These are phyloP conservation scores for Exophiala aquamarina DNA, from an alignment of 2,329 filamentous ascomycete genomes.

Conservation along the genomic window DNA sequence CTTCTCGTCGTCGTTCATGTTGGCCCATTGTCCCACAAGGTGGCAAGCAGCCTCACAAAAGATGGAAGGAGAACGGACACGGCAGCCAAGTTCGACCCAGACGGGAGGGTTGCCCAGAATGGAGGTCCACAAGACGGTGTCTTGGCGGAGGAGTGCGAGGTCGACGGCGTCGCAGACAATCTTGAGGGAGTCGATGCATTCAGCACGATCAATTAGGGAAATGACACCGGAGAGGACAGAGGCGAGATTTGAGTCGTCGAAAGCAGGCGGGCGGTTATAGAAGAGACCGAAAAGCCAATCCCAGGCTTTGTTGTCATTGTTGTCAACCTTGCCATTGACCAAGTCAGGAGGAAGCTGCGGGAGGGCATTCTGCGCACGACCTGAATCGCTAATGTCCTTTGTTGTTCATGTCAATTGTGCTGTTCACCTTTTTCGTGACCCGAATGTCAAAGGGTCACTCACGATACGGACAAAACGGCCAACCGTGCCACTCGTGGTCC, in stretches of 20 bases:
- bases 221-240: slow-evolving; percentile 41
- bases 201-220: slow-evolving; percentile 45
- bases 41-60: slow-evolving; percentile 36
- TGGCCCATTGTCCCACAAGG: slow-evolving; percentile 34
- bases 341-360: slow-evolving; percentile 30
- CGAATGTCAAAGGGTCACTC: slow-evolving; percentile 7
- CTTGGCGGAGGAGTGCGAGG: slow-evolving; percentile 47
- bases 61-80: slow-evolving; percentile 46
- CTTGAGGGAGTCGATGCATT: slow-evolving; percentile 45
- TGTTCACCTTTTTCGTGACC: too few species aligned
- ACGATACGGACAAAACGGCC: slow-evolving; percentile 24
- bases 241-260: slow-evolving; percentile 41
- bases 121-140: slow-evolving; percentile 46
- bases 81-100: slow-evolving; percentile 48
- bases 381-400: slow-evolving; percentile 38
- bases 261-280: slow-evolving; percentile 43
- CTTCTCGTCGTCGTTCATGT: slow-evolving; percentile 22
- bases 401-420: too few species aligned
- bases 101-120: slow-evolving; percentile 43
- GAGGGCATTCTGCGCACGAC: slow-evolving; percentile 25
- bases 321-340: slow-evolving; percentile 34
- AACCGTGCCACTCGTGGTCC: neutral
- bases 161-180: slow-evolving; percentile 48
- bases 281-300: slow-evolving; percentile 47
- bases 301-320: slow-evolving; percentile 35